Percentiles rank a stretch among this genome's conserved stretches.
Conservation (phyloP, 2,329 filamentous ascomycete genomes). For the Plectosphaerella sp. region DNA sequence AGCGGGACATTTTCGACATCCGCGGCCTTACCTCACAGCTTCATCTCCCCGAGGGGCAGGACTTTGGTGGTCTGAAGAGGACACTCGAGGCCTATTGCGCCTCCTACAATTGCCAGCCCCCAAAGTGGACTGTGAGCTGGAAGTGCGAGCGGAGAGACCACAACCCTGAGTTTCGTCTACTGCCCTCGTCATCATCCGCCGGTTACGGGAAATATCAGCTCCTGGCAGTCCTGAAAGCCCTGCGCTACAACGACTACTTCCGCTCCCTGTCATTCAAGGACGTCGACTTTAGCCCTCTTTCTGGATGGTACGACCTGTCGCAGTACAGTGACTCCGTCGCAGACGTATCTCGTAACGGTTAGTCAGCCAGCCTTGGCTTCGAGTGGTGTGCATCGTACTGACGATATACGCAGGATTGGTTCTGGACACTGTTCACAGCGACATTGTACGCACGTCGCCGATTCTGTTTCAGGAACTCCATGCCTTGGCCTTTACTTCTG, state of each 20-base stretch:
- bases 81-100: constrained; percentile 52
- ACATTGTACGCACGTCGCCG: constrained; percentile 32
- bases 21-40: constrained; percentile 47
- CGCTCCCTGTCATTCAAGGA: constrained; percentile 51
- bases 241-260: constrained; percentile 57
- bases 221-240: constrained; percentile 50
- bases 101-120: constrained; percentile 43
- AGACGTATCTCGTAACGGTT: constrained; percentile 49
- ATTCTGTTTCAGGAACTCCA: constrained; percentile 53
- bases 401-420: constrained; percentile 3
- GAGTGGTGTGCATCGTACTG: not conserved
- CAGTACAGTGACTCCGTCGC: constrained; percentile 41
- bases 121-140: constrained; percentile 49
- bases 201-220: constrained; percentile 47
- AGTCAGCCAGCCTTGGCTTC: constrained; percentile 7
- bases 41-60: constrained; percentile 49
- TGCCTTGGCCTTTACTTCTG: constrained; percentile 49
- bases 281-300: constrained; percentile 42
- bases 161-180: constrained; percentile 49
- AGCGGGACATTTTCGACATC: constrained; percentile 48
- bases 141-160: constrained; percentile 36
- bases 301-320: constrained; percentile 35
- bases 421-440: constrained; percentile 9
- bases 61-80: constrained; percentile 49
- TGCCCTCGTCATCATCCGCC: constrained; percentile 32